These are phyloP conservation scores for Epichloe sibirici DNA, from an alignment of 2,329 filamentous ascomycete genomes.

Conservation along the genomic window DNA sequence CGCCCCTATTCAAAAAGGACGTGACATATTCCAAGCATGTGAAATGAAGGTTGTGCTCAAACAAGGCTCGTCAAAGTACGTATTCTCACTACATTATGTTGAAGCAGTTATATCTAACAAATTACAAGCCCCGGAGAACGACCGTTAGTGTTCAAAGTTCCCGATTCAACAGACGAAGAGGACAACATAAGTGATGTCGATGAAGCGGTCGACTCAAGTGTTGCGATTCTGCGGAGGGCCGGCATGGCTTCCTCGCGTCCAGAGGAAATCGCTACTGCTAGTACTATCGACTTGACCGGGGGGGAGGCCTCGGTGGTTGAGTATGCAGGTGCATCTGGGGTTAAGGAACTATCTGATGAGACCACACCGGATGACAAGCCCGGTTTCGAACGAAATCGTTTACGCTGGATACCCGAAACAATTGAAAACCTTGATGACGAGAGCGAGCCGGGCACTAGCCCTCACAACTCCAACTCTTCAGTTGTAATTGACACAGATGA, in stretches of 20 bases:
- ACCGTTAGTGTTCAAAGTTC: constrained; percentile 27
- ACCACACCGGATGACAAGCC: background rate
- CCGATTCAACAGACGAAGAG: constrained; percentile 27
- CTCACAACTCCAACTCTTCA: background rate
- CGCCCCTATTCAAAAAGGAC: constrained; percentile 21
- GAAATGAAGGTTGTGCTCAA: constrained; percentile 21
- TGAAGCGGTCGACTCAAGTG: constrained; percentile 14
- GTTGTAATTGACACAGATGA: background rate
- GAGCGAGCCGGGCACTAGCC: background rate
- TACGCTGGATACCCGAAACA: background rate
- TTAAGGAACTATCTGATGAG: background rate
- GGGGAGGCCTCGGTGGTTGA: constrained; percentile 1
- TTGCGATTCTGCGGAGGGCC: constrained; percentile 15
- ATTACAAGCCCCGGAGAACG: constrained; percentile 14
- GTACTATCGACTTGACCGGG: constrained; percentile 12
- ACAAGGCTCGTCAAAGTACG: constrained; percentile 16
- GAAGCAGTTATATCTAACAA: background rate
- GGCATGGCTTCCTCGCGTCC: constrained; percentile 11
- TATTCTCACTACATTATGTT: background rate
- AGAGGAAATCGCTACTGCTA: constrained; percentile 9
- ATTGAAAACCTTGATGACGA: background rate
- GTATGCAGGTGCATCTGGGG: background rate
- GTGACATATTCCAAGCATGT: constrained; percentile 25
- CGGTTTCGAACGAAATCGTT: background rate
- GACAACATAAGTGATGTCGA: constrained; percentile 17